Base-by-base conservation (phyloP, 805 yeast species). In the Torulaspora delbrueckii region DNA sequence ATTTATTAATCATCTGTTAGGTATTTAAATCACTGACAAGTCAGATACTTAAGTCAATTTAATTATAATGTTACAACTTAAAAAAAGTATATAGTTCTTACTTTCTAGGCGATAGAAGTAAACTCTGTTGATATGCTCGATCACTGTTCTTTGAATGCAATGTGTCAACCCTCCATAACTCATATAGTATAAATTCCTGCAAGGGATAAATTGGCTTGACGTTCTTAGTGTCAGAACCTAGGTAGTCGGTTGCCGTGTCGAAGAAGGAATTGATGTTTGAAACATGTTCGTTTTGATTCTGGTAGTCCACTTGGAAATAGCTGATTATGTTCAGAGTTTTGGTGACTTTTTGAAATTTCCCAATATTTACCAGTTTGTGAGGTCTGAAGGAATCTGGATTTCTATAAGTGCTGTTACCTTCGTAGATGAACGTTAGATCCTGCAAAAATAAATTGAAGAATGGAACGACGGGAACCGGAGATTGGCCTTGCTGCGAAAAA, bases 341-440 rank as follows among this genome's bases (percentile, higher is more conserved):
- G 5, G 89, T 79, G 40, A 82, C 75, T 59, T 80, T 82, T 63
- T 75, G 72, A 58, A 82, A 82, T 60, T 86, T 86, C 60, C 84
- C 93, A 51, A 85, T 77, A 58, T 86, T 84, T 57, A 86, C 78
- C 52, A 83, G 69, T 43, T 69, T 70, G 19, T 75, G 66, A 36
- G 70, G 67, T 37, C 70, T 55, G 70, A 75, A 70, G 5, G 70
- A 63, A 50, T 79, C 77, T 4, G 83, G 81, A 49, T 72, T 77
- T 59, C 90, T 71, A 60, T 70, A 81, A 55, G 79, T 82, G 32
- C 84, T 75, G 59, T 85, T 85, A n/a, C 93, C 91, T 54, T 86
- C 95, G 42, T 81, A 76, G n/a, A 84, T 79, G 66, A 85, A 84
- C 0, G 90, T 84, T 56, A 86, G 70, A 64, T 86, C 95, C 64